phyloP scores from a whole-genome alignment of 2,329 filamentous ascomycete genomes.

The Didymella sp. region DNA sequence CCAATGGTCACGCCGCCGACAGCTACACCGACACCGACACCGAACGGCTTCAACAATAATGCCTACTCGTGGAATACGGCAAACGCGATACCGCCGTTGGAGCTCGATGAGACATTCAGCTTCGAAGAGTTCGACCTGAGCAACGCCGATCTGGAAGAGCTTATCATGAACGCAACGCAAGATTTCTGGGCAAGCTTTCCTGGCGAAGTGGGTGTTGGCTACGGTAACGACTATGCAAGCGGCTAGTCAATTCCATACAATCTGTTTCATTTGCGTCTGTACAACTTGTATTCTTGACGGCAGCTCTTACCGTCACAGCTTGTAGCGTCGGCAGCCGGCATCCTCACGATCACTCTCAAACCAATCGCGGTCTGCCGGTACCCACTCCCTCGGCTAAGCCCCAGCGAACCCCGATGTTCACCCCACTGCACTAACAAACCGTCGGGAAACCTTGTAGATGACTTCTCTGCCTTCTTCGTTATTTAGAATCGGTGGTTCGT shows the following conservation, averaged over 20 bases:
- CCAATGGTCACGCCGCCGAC: conserved; percentile 28
- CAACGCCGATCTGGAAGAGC: conserved; percentile 48
- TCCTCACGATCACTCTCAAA: background rate
- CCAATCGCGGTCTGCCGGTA: conserved; percentile 8
- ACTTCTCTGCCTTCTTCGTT: no score
- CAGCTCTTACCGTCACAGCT: background rate
- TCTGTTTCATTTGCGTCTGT: no score
- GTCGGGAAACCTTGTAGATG: background rate
- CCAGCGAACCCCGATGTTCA: conserved; percentile 3
- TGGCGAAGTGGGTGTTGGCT: conserved; percentile 48
- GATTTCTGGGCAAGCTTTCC: conserved; percentile 52
- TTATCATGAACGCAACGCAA: conserved; percentile 49
- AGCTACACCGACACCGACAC: conserved; percentile 33
- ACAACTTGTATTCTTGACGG: background rate
- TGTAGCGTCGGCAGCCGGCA: conserved; percentile 11
- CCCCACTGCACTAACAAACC: conserved; percentile 11
- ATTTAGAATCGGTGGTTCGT: no score
- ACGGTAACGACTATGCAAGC: conserved; percentile 18
- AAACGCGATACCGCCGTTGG: conserved; percentile 35
- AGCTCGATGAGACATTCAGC: conserved; percentile 44
- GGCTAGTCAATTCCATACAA: background rate
- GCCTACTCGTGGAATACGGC: conserved; percentile 33
- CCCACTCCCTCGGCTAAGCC: conserved; percentile 13
- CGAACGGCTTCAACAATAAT: conserved; percentile 31
- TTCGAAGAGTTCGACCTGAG: conserved; percentile 44